Conservation (phyloP, 305 asterid genomes). For the Fraxinus velutina region DNA sequence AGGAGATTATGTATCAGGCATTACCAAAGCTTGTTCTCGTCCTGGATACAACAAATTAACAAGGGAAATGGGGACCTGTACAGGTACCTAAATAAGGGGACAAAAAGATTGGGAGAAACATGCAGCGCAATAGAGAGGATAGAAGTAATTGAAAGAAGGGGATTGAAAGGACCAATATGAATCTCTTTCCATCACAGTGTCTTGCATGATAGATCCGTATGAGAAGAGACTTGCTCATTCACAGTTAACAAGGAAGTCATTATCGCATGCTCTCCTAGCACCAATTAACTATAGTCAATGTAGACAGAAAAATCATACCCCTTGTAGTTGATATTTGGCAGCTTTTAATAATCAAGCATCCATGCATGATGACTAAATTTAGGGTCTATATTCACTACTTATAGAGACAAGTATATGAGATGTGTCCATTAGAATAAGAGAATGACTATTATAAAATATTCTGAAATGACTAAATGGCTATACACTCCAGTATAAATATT, state of each 20-base stretch:
- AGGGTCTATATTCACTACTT: not conserved
- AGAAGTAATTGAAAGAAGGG: not conserved
- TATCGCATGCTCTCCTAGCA: conserved; percentile 2
- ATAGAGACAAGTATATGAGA: not conserved
- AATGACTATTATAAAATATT: not conserved
- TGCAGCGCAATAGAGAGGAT: not conserved
- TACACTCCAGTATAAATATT: not conserved
- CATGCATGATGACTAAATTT: not conserved
- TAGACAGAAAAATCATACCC: not conserved
- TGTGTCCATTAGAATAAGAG: not conserved
- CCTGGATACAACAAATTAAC: not conserved
- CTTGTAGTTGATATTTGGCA: not conserved
- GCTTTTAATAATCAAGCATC: conserved; percentile 3
- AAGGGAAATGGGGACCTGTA: not conserved
- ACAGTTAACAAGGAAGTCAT: not conserved
- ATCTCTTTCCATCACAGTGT: not conserved
- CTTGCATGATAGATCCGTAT: conserved; percentile 10
- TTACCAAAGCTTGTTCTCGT: not conserved
- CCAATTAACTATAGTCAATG: not conserved
- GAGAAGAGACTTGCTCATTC: conserved; percentile 9
- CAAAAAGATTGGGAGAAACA: not conserved
- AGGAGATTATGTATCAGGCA: not conserved
- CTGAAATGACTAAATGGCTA: not conserved
- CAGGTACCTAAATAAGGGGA: not conserved
- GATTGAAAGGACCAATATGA: not conserved